Evolutionary conservation across 2,329 filamentous ascomycete species (phyloP).

Genomic region (Colletotrichum brevisporum): DNA sequence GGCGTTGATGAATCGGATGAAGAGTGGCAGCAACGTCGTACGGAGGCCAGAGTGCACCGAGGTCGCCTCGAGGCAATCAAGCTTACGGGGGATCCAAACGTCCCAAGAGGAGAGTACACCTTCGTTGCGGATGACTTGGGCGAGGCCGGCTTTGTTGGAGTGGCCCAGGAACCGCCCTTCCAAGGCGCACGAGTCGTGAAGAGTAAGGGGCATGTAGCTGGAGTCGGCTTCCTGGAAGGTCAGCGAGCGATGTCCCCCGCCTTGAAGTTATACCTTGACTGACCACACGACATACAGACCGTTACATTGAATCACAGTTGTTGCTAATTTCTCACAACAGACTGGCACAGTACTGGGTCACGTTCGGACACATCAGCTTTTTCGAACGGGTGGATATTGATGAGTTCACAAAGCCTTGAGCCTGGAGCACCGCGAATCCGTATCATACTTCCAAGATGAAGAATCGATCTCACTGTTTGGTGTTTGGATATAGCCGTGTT

Average conservation of each 20-base stretch:
- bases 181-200: constrained; percentile 80
- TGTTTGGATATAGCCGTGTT: too few species aligned
- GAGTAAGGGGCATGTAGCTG: constrained; percentile 84
- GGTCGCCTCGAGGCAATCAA: constrained; percentile 88
- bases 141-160: constrained; percentile 72
- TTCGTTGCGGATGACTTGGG: constrained; percentile 87
- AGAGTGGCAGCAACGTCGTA: constrained; percentile 61
- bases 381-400: constrained; percentile 74
- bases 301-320: constrained; percentile 81
- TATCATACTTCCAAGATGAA: too few species aligned
- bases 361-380: constrained; percentile 71
- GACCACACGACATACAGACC: constrained; percentile 63
- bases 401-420: constrained; percentile 54
- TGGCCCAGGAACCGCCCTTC: constrained; percentile 78
- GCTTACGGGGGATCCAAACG: constrained; percentile 90
- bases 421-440: neutral
- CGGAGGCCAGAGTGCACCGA: constrained; percentile 66
- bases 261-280: neutral
- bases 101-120: constrained; percentile 87
- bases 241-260: constrained; percentile 51
- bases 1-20: constrained; percentile 59
- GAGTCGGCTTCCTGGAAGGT: constrained; percentile 80
- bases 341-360: constrained; percentile 86
- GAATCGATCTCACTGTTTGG: too few species aligned
- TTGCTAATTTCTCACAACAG: constrained; percentile 83